phyloP scores from a whole-genome alignment of 2,329 filamentous ascomycete genomes.

The Chlorencoelia australis region DNA sequence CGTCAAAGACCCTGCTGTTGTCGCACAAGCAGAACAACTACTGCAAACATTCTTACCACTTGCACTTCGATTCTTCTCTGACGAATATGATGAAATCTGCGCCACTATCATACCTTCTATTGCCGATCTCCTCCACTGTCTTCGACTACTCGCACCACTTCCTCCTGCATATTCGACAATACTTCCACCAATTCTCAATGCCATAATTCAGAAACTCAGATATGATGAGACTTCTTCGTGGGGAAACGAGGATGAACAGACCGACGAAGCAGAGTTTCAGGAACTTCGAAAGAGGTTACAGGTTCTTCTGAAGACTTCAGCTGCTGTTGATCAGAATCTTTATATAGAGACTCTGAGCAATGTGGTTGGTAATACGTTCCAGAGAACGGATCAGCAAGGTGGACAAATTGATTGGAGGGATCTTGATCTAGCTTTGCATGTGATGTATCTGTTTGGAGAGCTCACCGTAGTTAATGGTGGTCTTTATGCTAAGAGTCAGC shows the following conservation, averaged over 20 bases:
- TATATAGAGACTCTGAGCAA: constrained; percentile 84
- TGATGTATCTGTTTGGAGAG: constrained; percentile 94
- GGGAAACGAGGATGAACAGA: constrained; percentile 90
- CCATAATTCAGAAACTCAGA: constrained; percentile 91
- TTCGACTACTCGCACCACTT: constrained; percentile 71
- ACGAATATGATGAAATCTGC: constrained; percentile 97
- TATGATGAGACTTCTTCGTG: constrained; percentile 91
- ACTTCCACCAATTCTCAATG: constrained; percentile 79
- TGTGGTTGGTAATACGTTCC: constrained; percentile 80
- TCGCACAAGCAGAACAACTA: constrained; percentile 68
- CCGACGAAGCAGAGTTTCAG: constrained; percentile 94
- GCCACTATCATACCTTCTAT: constrained; percentile 89
- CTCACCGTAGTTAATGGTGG: constrained; percentile 82
- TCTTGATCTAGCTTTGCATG: constrained; percentile 82
- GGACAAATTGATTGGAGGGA: constrained; percentile 86
- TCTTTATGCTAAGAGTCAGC: constrained; percentile 74
- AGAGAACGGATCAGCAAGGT: constrained; percentile 64
- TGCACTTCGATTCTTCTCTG: constrained; percentile 86
- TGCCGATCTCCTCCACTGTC: constrained; percentile 82
- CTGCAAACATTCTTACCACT: constrained; percentile 78
- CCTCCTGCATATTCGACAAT: constrained; percentile 68
- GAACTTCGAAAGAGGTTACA: constrained; percentile 85
- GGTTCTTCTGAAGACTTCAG: constrained; percentile 84
- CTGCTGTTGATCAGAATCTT: constrained; percentile 75
- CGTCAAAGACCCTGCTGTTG: constrained; percentile 50